These are phyloP conservation scores for Diutina scorzettiae DNA, from an alignment of 1,139 yeast genomes.

Conservation along the genomic window DNA sequence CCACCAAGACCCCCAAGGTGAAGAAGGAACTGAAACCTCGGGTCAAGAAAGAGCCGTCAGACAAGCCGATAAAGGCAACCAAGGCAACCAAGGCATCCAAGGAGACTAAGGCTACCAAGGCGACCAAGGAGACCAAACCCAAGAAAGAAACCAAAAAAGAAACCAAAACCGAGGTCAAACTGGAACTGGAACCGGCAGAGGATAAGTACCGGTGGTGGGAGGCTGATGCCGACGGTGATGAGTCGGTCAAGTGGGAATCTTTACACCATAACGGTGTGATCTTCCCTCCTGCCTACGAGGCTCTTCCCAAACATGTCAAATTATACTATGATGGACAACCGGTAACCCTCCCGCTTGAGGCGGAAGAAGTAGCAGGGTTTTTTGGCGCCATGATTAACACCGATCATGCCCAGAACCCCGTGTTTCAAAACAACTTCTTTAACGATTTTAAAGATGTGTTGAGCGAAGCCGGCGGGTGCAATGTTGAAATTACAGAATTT, in stretches of 20 bases:
- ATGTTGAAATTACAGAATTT: slow-evolving; percentile 45
- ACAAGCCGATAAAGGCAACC: not conserved
- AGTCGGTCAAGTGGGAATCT: slow-evolving; percentile 74
- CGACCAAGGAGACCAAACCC: slow-evolving; percentile 1
- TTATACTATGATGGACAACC: slow-evolving; percentile 66
- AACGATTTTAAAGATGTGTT: slow-evolving; percentile 62
- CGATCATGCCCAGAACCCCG: slow-evolving; percentile 81
- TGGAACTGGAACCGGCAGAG: slow-evolving; percentile 40
- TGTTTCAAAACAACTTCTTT: slow-evolving; percentile 79
- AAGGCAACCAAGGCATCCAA: not conserved
- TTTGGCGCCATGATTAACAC: slow-evolving; percentile 81
- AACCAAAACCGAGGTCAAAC: not conserved
- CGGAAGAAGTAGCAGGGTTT: slow-evolving; percentile 96
- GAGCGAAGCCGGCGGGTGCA: slow-evolving; percentile 56
- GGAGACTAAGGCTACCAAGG: not conserved
- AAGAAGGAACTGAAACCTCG: slow-evolving; percentile 1
- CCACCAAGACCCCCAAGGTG: not conserved
- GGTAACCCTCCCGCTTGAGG: slow-evolving; percentile 60
- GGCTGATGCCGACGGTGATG: slow-evolving; percentile 47
- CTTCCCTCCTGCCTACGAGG: slow-evolving; percentile 87
- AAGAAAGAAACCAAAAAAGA: slow-evolving; percentile 7
- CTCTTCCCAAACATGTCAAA: slow-evolving; percentile 71
- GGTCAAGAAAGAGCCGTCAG: slow-evolving; percentile 5
- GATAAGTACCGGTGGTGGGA: slow-evolving; percentile 83
- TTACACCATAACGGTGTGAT: slow-evolving; percentile 83